Conservation (phyloP, 2,329 filamentous ascomycete species). For the Scedosporium boydii region DNA sequence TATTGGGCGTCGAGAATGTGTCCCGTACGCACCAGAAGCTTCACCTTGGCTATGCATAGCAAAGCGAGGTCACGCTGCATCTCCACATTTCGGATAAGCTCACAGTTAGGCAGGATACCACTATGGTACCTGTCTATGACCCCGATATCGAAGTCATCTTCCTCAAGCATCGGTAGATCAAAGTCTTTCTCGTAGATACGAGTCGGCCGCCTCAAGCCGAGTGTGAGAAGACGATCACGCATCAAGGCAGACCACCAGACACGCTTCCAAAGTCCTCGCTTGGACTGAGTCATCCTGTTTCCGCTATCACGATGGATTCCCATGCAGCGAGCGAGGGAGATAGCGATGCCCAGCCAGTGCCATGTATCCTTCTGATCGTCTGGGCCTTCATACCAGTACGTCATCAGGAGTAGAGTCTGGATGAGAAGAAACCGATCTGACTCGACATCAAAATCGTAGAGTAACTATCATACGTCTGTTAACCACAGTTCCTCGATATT, state of each 20-base stretch:
- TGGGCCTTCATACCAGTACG: constrained; percentile 61
- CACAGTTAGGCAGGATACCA: constrained; percentile 1
- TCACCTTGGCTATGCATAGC: constrained; percentile 60
- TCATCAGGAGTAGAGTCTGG: constrained; percentile 56
- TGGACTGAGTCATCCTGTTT: constrained; percentile 45
- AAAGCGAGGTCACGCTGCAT: constrained; percentile 41
- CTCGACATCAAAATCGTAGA: constrained; percentile 65
- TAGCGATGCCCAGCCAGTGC: constrained; percentile 63
- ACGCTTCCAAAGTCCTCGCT: constrained; percentile 54
- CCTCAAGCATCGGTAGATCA: constrained; percentile 55
- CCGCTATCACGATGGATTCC: constrained; percentile 58
- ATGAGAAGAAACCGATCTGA: constrained; percentile 57
- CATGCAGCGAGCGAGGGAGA: constrained; percentile 59
- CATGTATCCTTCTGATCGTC: constrained; percentile 64
- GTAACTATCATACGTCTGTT: constrained; percentile 26
- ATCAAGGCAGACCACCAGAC: constrained; percentile 66
- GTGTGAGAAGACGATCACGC: constrained; percentile 55
- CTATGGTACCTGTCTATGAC: constrained; percentile 20
- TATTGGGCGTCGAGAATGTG: constrained; percentile 58
- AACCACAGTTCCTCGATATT: background rate
- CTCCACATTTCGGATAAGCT: background rate
- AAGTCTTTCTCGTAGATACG: constrained; percentile 58
- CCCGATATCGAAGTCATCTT: constrained; percentile 54
- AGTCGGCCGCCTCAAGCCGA: constrained; percentile 59
- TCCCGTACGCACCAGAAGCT: constrained; percentile 56